Conservation (phyloP, 1,284 basidiomycete genomes). For the Sanghuangporus sanghuang region DNA sequence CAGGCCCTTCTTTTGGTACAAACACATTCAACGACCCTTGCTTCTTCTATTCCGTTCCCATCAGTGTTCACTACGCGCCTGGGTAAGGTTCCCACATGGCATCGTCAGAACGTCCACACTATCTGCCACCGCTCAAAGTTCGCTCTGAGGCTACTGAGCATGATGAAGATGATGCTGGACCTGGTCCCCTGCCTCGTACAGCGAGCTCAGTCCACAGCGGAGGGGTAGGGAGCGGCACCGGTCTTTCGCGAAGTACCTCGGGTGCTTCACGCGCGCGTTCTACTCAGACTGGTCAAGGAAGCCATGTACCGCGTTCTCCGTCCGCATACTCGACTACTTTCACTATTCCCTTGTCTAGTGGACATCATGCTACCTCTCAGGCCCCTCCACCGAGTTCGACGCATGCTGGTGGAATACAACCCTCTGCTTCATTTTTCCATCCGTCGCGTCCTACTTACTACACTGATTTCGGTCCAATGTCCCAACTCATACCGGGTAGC, state of each 20-base stretch:
- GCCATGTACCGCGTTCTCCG: conserved; percentile 13
- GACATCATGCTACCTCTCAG: conserved; percentile 6
- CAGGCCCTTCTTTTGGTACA: neutral
- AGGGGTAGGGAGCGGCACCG: neutral
- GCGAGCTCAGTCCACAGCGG: conserved; percentile 8
- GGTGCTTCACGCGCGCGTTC: conserved; percentile 12
- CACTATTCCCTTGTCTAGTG: conserved; percentile 2
- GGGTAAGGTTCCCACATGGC: neutral
- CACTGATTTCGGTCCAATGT: conserved; percentile 28
- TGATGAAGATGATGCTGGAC: conserved; percentile 8
- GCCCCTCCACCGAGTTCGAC: conserved; percentile 33
- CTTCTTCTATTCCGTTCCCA: neutral
- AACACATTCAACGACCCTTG: neutral
- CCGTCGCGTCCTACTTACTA: conserved; percentile 52
- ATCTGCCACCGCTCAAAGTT: conserved; percentile 3
- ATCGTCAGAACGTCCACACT: conserved; percentile 4
- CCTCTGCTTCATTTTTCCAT: conserved; percentile 69
- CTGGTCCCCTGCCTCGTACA: conserved; percentile 13
- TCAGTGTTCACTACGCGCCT: neutral
- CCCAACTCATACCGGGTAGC: conserved; percentile 28
- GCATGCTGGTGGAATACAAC: conserved; percentile 67
- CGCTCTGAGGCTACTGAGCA: conserved; percentile 1
- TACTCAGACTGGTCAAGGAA: neutral
- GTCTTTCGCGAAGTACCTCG: conserved; percentile 8
- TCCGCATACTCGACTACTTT: conserved; percentile 11